Evolutionary conservation across 805 yeast genomes (phyloP), one percentile per base, ranked within the genome.

Genomic region (Saccharomyces paradoxus): DNA sequence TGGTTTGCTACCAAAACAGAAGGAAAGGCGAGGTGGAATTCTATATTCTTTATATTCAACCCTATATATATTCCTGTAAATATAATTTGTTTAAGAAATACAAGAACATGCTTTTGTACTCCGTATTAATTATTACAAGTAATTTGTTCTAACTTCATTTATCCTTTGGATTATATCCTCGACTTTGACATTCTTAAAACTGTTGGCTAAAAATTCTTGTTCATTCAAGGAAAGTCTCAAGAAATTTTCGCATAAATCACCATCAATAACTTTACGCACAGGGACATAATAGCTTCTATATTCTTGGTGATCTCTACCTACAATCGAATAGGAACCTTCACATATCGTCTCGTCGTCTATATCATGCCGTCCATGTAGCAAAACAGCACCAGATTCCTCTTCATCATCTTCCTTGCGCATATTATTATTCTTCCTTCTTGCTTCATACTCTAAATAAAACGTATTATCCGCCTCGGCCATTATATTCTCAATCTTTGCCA

Each of bases 251-350:
- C 92, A 74, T 14, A 88, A 73, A 65, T 94, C 98, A 9, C 99
- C 99, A 70, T 94, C 97, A 46, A 94, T 77, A 2, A 87, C 83
- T 50, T 81, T 78, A 58, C 83, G 84, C 2, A 78, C 80, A 0
- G 97, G 97, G n/a, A 81, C 82, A 66, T 89, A 89, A 63, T 85
- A 86, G 52, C 97, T 78, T 53, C 97, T 72, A 66, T 77, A 91
- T 54, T 78, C 79, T 58, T 80, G 56, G 55, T 84, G 87, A 58
- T 86, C 86, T 54, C 94, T 76, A 0, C 86, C 92, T 2, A 83
- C 74, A n/a, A 82, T 54, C 3, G 78, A 57, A 48, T 57, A 61
- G 8, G 63, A 55, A 6, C 72, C 72, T 53, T 69, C 70, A 2
- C 61, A 55, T 24, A 51, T 26, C 5, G 50, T 46, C 14, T 48